Conservation (phyloP, 768 basidiomycete species). For the Grammothele lineata region DNA sequence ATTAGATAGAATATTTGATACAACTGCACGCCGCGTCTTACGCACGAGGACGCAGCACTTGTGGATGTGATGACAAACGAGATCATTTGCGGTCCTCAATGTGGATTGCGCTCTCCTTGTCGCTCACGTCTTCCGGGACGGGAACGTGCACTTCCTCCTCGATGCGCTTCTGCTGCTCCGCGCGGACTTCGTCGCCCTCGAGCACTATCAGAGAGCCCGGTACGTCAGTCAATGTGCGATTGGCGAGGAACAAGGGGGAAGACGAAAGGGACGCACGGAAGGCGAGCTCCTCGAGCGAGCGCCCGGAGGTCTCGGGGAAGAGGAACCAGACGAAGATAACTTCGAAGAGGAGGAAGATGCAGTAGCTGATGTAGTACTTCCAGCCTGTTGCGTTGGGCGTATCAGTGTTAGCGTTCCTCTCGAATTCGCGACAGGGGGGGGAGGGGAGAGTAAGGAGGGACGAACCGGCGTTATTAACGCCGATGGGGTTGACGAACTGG, state of each 20-base stretch:
- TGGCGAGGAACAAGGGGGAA: too few relatives aligned
- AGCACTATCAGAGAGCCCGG: constrained; percentile 41
- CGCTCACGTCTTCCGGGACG: constrained; percentile 12
- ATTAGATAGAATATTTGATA: too few relatives aligned
- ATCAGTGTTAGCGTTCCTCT: background rate
- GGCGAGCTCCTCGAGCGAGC: constrained; percentile 54
- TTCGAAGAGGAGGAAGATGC: constrained; percentile 49
- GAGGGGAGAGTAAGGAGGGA: too few relatives aligned
- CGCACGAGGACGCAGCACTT: too few relatives aligned
- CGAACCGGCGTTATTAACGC: constrained; percentile 47
- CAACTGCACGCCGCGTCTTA: too few relatives aligned
- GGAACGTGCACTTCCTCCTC: constrained; percentile 33
- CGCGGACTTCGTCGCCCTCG: constrained; percentile 35
- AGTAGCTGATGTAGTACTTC: constrained; percentile 58
- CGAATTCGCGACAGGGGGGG: too few relatives aligned
- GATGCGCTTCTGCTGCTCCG: constrained; percentile 39
- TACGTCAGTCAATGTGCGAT: too few relatives aligned
- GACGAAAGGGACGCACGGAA: constrained; percentile 39
- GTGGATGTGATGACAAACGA: too few relatives aligned
- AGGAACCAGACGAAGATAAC: constrained; percentile 54
- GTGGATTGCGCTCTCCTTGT: constrained; percentile 18
- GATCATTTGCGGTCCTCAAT: constrained; percentile 14
- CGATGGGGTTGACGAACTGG: constrained; percentile 63
- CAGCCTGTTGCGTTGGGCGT: constrained; percentile 31
- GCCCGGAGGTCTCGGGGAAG: constrained; percentile 55